Conservation (phyloP, 2,329 filamentous ascomycete genomes). For the Cyphellophora europaea region DNA sequence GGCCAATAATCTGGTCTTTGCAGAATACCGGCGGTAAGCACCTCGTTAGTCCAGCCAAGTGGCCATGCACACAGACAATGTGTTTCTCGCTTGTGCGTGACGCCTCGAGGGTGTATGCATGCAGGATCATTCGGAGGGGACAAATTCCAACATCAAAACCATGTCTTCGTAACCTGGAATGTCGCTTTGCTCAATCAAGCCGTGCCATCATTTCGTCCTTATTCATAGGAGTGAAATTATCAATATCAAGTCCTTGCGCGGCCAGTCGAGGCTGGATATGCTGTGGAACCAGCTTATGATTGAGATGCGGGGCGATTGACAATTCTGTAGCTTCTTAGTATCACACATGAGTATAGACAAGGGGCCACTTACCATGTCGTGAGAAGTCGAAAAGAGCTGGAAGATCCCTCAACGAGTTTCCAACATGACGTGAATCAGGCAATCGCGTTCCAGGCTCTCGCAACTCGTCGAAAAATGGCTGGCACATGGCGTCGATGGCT, state of each 20-base stretch:
- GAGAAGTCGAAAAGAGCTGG: conserved; percentile 89
- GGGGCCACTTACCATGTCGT: conserved; percentile 73
- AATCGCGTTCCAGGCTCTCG: conserved; percentile 83
- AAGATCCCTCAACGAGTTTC: conserved; percentile 68
- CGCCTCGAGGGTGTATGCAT: too few species aligned
- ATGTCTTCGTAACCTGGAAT: background rate
- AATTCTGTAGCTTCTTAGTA: too few species aligned
- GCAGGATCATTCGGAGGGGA: too few species aligned
- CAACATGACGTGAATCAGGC: conserved; percentile 86
- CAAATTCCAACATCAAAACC: conserved; percentile 1
- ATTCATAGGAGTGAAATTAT: conserved; percentile 82
- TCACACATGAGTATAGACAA: conserved; percentile 11
- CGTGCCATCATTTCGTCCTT: conserved; percentile 97
- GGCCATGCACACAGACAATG: too few species aligned
- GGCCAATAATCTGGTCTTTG: too few species aligned
- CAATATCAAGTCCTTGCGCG: conserved; percentile 76
- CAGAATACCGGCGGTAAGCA: too few species aligned
- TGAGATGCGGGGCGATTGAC: conserved; percentile 85
- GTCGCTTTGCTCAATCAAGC: conserved; percentile 63
- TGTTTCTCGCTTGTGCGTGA: too few species aligned
- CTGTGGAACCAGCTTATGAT: conserved; percentile 74
- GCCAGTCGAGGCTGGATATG: conserved; percentile 69
- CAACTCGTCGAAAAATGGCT: conserved; percentile 97
- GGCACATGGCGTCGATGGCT: conserved; percentile 92
- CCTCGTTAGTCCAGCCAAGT: too few species aligned